A percentile compares a stretch with the other conserved stretches of the same genome.
Evolutionary conservation across 257 asterid species (phyloP).

Genomic region (Capsicum chinense): DNA sequence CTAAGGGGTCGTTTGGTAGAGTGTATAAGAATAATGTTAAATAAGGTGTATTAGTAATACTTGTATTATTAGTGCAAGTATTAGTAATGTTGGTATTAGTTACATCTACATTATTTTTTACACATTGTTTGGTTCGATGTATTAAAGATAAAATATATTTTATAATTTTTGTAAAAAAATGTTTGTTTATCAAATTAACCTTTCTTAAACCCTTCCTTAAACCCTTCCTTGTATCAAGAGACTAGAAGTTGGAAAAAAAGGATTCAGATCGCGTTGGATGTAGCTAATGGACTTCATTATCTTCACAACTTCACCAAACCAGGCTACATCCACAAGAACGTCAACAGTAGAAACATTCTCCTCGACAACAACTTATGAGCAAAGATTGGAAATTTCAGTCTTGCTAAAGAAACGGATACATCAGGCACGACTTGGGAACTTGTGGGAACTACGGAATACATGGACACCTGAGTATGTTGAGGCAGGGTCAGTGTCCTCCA

Average conservation of each 20-base stretch:
- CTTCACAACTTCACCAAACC: constrained; percentile 65
- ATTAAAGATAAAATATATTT: too few relatives aligned
- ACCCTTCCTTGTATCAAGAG: not conserved
- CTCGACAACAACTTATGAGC: constrained; percentile 61
- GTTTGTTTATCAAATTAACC: too few relatives aligned
- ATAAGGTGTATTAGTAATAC: too few relatives aligned
- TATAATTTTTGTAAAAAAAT: too few relatives aligned
- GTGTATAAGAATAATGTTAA: too few relatives aligned
- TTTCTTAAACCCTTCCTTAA: too few relatives aligned
- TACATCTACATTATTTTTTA: too few relatives aligned
- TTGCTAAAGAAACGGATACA: constrained; percentile 47
- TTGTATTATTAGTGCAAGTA: too few relatives aligned
- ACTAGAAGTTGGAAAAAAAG: constrained; percentile 43
- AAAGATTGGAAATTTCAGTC: constrained; percentile 58
- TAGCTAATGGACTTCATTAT: constrained; percentile 69
- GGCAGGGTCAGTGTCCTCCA: constrained; percentile 44
- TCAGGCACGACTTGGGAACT: constrained; percentile 29
- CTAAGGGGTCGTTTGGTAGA: too few relatives aligned
- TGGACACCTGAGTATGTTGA: constrained; percentile 54
- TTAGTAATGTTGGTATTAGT: too few relatives aligned
- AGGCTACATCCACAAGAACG: constrained; percentile 52
- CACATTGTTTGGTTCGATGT: too few relatives aligned
- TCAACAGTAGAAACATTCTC: constrained; percentile 56
- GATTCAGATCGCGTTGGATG: constrained; percentile 60
- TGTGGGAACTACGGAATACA: constrained; percentile 45